These are phyloP conservation scores for Kodamaea arcana DNA, from an alignment of 1,139 yeast genomes.

Conservation along the genomic window DNA sequence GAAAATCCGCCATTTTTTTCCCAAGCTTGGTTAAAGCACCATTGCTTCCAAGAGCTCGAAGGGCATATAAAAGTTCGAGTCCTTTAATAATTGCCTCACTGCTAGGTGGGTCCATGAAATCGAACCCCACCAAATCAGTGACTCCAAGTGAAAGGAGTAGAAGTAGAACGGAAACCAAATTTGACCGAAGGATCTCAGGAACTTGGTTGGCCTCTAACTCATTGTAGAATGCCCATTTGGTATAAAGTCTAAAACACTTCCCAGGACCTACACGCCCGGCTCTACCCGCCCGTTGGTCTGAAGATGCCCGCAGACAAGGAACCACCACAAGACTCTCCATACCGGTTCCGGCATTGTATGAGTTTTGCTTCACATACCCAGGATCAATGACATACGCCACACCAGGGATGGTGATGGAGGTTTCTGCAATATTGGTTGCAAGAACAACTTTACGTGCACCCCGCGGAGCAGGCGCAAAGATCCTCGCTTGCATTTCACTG, in stretches of 20 bases:
- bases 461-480: constrained; percentile 85
- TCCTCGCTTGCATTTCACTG: constrained; percentile 71
- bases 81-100: constrained; percentile 69
- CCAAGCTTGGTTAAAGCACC: constrained; percentile 81
- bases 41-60: constrained; percentile 81
- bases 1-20: constrained; percentile 85
- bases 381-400: constrained; percentile 86
- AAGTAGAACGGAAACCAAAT: constrained; percentile 71
- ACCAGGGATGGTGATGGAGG: constrained; percentile 93
- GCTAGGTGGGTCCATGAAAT: constrained; percentile 84
- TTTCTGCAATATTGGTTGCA: constrained; percentile 96
- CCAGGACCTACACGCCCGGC: constrained; percentile 98
- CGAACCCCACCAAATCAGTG: constrained; percentile 75
- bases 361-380: constrained; percentile 87
- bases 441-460: constrained; percentile 80
- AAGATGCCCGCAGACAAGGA: constrained; percentile 91
- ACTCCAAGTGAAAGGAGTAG: constrained; percentile 77
- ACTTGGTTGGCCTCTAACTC: constrained; percentile 76
- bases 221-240: constrained; percentile 79
- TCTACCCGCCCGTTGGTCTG: constrained; percentile 94
- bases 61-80: constrained; percentile 70
- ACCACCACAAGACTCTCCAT: constrained; percentile 85
- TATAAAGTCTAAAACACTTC: constrained; percentile 82
- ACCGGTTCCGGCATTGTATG: constrained; percentile 76
- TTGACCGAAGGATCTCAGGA: constrained; percentile 86